Evolutionary conservation across 1,284 basidiomycete genomes (phyloP).

Genomic region (Leucoagaricus sp.): DNA sequence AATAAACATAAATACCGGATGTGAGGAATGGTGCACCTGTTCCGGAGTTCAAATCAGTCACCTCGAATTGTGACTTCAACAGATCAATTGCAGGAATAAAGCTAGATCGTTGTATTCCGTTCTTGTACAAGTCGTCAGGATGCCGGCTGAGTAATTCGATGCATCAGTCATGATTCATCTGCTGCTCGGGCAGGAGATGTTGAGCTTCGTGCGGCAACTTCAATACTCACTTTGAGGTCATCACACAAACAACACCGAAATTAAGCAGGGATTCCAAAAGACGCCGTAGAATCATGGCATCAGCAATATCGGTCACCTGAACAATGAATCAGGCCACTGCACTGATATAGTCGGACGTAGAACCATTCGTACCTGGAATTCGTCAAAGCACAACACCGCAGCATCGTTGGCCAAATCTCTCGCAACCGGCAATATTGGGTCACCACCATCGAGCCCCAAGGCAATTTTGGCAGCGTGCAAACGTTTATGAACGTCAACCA

Average conservation of each 20-base stretch:
- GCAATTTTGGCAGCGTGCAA: constrained; percentile 79
- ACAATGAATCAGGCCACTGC: constrained; percentile 1
- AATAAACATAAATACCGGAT: constrained; percentile 43
- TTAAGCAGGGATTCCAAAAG: constrained; percentile 85
- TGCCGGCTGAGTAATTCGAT: constrained; percentile 71
- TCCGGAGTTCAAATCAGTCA: constrained; percentile 92
- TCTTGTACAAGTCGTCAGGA: constrained; percentile 97
- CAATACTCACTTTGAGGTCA: constrained; percentile 91
- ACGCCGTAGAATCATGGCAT: constrained; percentile 96
- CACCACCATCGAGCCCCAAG: constrained; percentile 70
- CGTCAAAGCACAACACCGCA: constrained; percentile 93
- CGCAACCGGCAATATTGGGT: constrained; percentile 89
- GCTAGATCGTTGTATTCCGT: constrained; percentile 96
- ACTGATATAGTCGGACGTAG: not conserved
- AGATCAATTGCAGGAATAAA: constrained; percentile 96
- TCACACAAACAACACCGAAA: constrained; percentile 91
- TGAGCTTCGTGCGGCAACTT: no score
- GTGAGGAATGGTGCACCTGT: constrained; percentile 62
- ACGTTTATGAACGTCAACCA: constrained; percentile 98
- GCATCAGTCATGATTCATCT: constrained; percentile 10
- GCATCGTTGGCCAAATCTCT: constrained; percentile 87
- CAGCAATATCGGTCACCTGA: constrained; percentile 96
- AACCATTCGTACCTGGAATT: constrained; percentile 80
- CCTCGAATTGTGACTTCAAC: constrained; percentile 83
- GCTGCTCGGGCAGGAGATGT: no score